phyloP scores from a whole-genome alignment of 352 stramenopile genomes.

The Phytopythium vexans region DNA sequence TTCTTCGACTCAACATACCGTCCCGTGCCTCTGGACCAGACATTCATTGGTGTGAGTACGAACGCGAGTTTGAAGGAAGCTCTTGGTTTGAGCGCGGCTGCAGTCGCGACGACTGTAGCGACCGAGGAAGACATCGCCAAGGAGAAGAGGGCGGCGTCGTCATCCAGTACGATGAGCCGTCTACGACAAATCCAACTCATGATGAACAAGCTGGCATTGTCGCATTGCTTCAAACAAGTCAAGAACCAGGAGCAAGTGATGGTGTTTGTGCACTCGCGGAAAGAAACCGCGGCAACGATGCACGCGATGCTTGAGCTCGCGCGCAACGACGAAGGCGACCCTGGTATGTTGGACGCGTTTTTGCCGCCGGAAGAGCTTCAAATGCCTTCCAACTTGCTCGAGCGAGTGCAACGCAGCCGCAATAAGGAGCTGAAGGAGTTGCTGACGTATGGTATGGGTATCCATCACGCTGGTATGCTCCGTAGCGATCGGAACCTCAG shows the following conservation, averaged over 20 bases:
- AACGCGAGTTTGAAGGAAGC: constrained; percentile 64
- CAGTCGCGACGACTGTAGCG: constrained; percentile 41
- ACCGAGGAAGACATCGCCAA: constrained; percentile 45
- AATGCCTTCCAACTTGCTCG: constrained; percentile 46
- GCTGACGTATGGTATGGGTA: constrained; percentile 93
- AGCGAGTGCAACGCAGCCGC: constrained; percentile 90
- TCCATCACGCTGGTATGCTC: constrained; percentile 99
- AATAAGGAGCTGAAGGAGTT: constrained; percentile 96
- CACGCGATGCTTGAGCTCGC: constrained; percentile 90
- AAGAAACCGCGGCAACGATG: constrained; percentile 96
- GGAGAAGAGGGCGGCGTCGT: constrained; percentile 27
- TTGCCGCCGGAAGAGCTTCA: constrained; percentile 51
- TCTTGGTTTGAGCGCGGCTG: constrained; percentile 40
- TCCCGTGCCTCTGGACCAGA: constrained; percentile 98
- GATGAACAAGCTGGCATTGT: constrained; percentile 85
- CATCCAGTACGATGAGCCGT: constrained; percentile 42
- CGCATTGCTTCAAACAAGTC: constrained; percentile 67
- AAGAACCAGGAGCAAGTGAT: constrained; percentile 90
- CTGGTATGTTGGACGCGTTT: constrained; percentile 52
- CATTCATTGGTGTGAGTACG: constrained; percentile 96
- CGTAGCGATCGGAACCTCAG: constrained; percentile 92
- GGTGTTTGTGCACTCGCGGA: constrained; percentile 99
- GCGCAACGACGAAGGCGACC: constrained; percentile 57
- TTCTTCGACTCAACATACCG: constrained; percentile 98
- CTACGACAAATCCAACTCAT: constrained; percentile 65